A percentile compares a stretch with the other conserved stretches of the same genome.
These are phyloP conservation scores for Tylopilus sp. DNA, from an alignment of 768 basidiomycete genomes.

Conservation along the genomic window DNA sequence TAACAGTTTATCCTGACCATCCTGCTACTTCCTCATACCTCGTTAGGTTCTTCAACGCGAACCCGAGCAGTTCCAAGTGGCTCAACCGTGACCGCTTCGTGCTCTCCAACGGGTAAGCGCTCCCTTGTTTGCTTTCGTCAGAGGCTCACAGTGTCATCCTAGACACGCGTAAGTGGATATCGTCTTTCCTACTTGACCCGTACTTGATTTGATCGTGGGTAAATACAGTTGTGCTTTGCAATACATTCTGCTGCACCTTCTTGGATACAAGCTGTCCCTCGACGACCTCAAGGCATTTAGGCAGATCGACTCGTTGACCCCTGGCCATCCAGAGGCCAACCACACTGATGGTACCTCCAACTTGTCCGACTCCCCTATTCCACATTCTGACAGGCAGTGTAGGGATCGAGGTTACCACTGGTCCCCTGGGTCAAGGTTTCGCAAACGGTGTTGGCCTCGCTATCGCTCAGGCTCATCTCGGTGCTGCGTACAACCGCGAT, in stretches of 20 bases:
- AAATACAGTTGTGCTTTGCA: constrained; percentile 80
- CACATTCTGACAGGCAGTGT: constrained; percentile 7
- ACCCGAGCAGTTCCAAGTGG: constrained; percentile 89
- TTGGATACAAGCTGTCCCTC: constrained; percentile 88
- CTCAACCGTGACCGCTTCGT: constrained; percentile 97
- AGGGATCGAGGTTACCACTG: constrained; percentile 91
- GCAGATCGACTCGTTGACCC: constrained; percentile 85
- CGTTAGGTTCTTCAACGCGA: constrained; percentile 77
- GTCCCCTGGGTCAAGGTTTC: constrained; percentile 94
- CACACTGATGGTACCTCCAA: constrained; percentile 55
- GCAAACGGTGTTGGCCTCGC: constrained; percentile 92
- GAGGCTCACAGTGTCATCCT: constrained; percentile 8
- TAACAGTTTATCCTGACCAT: constrained; percentile 18
- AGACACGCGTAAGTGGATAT: constrained; percentile 67
- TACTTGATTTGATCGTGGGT: constrained; percentile 6
- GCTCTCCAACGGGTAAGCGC: constrained; percentile 83
- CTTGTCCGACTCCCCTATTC: not conserved
- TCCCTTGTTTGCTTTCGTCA: not conserved
- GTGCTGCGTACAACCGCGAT: constrained; percentile 86
- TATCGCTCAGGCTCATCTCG: constrained; percentile 89
- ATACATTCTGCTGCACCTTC: constrained; percentile 87
- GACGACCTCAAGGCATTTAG: constrained; percentile 94
- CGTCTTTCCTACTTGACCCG: not conserved
- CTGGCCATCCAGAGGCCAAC: constrained; percentile 84
- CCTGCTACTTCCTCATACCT: not conserved